Evolutionary conservation across 2,329 filamentous ascomycete genomes (phyloP), one percentile per base, ranked within the genome.

Genomic region (Trichoderma sp.): DNA sequence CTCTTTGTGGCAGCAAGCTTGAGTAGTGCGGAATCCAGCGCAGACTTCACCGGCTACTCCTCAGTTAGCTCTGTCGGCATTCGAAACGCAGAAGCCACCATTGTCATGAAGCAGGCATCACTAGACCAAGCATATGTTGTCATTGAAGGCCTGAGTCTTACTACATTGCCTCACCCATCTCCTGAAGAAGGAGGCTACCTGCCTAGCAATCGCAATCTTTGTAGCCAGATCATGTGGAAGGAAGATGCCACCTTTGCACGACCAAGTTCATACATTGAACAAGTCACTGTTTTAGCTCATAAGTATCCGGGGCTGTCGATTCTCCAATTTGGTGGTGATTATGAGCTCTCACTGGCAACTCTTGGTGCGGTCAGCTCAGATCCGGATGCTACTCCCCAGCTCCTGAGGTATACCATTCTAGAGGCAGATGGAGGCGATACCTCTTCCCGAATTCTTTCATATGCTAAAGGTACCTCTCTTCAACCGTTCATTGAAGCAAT

Each of bases 151-250:
- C 81, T 90, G 21, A 80, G 82, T 4, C 85, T 89, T 71, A 86
- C 85, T 2, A 78, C 78, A 0, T 78, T 89, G 14, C 77, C 82
- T 0, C 75, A 76, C 2, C 77, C 81, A 3, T 77, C 81, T 0
- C 76, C 80, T 6, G 79, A 77, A 0, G 76, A 79, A 0, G 81
- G 78, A 0, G 81, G 80, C 1, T 90, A 88, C 76, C 78, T 90
- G 9, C 86, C 87, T 0, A 87, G 85, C 29, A 84, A 89, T 77
- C 86, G 85, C 38, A 86, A 86, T 24, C 82, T 90, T 1, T 88
- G 87, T 74, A 87, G 86, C 3, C 81, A 88, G 76, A 82, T 90
- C 66, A 77, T 84, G 3, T 90, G 88, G 89, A 82, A 85, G 24
- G 80, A 85, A 71, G 84, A 88, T 71, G 78, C 81, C 7, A 73